Percentiles rank a stretch among this genome's conserved stretches.
These are phyloP conservation scores for Russula dissimulans DNA, from an alignment of 768 basidiomycete genomes.

Conservation along the genomic window DNA sequence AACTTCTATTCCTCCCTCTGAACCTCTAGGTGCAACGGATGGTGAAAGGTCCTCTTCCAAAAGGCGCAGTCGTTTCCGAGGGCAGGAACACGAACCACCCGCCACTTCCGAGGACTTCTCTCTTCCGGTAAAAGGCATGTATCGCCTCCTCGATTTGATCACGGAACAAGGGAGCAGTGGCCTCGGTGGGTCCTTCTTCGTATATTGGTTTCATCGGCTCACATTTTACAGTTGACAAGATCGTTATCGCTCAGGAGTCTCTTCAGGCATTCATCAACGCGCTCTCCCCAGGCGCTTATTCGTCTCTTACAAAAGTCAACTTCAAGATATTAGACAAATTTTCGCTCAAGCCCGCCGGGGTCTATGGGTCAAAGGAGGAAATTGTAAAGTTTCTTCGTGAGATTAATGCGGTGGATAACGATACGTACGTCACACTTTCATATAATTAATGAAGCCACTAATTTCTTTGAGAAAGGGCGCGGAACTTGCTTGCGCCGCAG, in stretches of 20 bases:
- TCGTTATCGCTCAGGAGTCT: slow-evolving; percentile 48
- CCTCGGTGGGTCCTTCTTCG: slow-evolving; percentile 31
- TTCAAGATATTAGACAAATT: slow-evolving; percentile 43
- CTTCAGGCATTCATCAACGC: slow-evolving; percentile 40
- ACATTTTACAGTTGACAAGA: slow-evolving; percentile 42
- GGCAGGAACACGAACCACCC: not conserved
- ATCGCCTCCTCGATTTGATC: slow-evolving; percentile 45
- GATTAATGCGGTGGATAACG: slow-evolving; percentile 30
- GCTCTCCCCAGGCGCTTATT: slow-evolving; percentile 42
- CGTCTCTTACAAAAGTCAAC: slow-evolving; percentile 45
- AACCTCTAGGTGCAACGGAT: not conserved
- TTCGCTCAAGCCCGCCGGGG: slow-evolving; percentile 40
- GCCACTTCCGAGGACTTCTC: not conserved
- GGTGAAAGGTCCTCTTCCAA: not conserved
- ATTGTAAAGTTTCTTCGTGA: slow-evolving; percentile 38
- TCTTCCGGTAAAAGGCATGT: slow-evolving; percentile 37
- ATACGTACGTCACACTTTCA: slow-evolving; percentile 29
- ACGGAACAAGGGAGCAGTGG: slow-evolving; percentile 42
- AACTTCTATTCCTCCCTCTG: not conserved
- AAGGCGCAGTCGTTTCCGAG: not conserved
- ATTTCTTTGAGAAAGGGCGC: slow-evolving; percentile 14
- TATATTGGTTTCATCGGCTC: not conserved
- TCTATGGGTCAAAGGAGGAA: slow-evolving; percentile 48
- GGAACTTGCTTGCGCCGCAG: slow-evolving; percentile 16
- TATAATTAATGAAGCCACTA: not conserved